Evolutionary conservation across 2,329 filamentous ascomycete species (phyloP), one percentile per base, ranked within the genome.

Genomic region (Paracoccidioides brasiliensis): DNA sequence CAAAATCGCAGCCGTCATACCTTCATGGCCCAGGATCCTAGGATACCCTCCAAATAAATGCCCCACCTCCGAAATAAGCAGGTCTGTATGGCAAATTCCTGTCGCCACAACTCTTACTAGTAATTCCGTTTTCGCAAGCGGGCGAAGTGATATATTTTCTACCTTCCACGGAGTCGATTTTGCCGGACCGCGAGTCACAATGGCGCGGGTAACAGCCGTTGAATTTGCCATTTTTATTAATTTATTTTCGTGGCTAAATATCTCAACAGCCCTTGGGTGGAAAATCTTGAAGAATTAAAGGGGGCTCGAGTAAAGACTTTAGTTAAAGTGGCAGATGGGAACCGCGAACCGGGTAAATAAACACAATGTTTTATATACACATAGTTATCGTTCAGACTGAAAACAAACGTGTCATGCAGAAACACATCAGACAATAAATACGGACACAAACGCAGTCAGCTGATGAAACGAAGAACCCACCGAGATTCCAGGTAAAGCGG

Each of bases 1-100:
- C 41, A 10, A 10, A 15, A 10, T 28, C 15, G n/a, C 30, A 8
- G 28, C 5, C 7, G 7, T 41, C 48, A 30, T 50, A 62, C 62
- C 62, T 62, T 62, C 62, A 45, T 64, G 61, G 4, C 40, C 40
- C 10, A 41, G 15, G 15, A 44, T 44, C n/a, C 28, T 8, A 9
- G 42, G 22, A 44, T 44, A 44, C 42, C 42, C 42, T 5, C 54
- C 45, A 33, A 48, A 57, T 1, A 62, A 59, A 1, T 62, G 28
- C 4, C 52, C 57, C 14, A 62, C 61, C 2, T 57, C 55, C 33
- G 67, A 65, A 55, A 62, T 69, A 2, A 63, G 63, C 3, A 68
- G 56, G 55, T 70, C 67, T 6, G 68, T 67, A 57, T 70, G 67
- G 60, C 68, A 70, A 57, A 70, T 59, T 3, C 67, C 68, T 0